These are phyloP conservation scores for Suhomyces terraborum DNA, from an alignment of 1,139 yeast species.

Conservation along the genomic window DNA sequence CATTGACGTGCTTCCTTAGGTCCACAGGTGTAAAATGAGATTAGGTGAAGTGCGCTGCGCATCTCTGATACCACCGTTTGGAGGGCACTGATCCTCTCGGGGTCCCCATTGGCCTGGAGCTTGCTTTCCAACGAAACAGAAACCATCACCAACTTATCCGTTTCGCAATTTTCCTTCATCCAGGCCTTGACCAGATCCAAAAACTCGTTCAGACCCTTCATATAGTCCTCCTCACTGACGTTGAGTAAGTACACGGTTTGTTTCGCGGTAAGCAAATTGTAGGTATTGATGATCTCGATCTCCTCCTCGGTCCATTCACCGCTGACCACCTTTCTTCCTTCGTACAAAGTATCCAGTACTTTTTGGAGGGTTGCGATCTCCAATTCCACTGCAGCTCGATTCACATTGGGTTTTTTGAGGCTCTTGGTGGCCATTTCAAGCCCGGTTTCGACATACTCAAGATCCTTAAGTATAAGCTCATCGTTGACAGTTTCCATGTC, in stretches of 20 bases:
- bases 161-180: conserved; percentile 56
- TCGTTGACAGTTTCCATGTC: conserved; percentile 70
- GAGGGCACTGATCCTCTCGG: conserved; percentile 34
- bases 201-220: conserved; percentile 48
- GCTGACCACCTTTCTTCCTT: conserved; percentile 53
- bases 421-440: conserved; percentile 49
- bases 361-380: conserved; percentile 51
- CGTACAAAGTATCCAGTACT: conserved; percentile 54
- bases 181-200: conserved; percentile 47
- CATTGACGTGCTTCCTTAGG: conserved; percentile 89
- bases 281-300: conserved; percentile 55
- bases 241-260: conserved; percentile 66
- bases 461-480: conserved; percentile 70
- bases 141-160: conserved; percentile 56
- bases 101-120: conserved; percentile 25
- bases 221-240: conserved; percentile 58
- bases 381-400: conserved; percentile 32
- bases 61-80: conserved; percentile 56
- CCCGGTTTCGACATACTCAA: conserved; percentile 63
- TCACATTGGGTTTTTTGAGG: conserved; percentile 41
- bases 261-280: conserved; percentile 68
- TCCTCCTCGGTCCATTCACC: conserved; percentile 55
- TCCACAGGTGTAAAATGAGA: conserved; percentile 91
- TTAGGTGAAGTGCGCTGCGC: conserved; percentile 68
- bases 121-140: conserved; percentile 62